These are phyloP conservation scores for Immersiella caudata DNA, from an alignment of 495 filamentous ascomycete species.

Conservation along the genomic window DNA sequence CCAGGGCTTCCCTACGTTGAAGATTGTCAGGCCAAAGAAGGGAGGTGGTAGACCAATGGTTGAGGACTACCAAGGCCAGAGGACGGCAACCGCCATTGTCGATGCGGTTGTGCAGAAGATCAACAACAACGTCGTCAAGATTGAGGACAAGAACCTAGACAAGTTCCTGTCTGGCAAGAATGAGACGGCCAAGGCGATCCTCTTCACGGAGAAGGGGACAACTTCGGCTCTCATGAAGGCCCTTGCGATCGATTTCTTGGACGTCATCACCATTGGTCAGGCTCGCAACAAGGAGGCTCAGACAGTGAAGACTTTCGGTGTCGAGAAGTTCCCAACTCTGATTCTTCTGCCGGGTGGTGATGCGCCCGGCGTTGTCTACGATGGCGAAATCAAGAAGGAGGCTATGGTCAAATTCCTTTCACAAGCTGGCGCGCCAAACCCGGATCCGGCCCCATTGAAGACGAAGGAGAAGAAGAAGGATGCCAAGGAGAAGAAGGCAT, in stretches of 20 bases:
- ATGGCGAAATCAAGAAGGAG: slow-evolving; percentile 85
- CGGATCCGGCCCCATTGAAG: slow-evolving; percentile 59
- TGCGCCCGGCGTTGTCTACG: slow-evolving; percentile 70
- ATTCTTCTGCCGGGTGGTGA: slow-evolving; percentile 76
- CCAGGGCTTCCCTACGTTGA: slow-evolving; percentile 94
- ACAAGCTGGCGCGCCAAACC: slow-evolving; percentile 75
- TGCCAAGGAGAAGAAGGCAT: slow-evolving; percentile 39
- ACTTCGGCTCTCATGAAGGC: slow-evolving; percentile 81
- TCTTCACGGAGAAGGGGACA: slow-evolving; percentile 94
- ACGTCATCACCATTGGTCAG: slow-evolving; percentile 78
- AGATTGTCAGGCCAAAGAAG: slow-evolving; percentile 86
- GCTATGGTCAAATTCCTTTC: slow-evolving; percentile 81
- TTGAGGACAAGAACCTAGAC: slow-evolving; percentile 79
- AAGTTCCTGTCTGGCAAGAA: slow-evolving; percentile 73
- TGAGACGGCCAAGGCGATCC: slow-evolving; percentile 78
- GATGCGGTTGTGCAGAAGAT: slow-evolving; percentile 85
- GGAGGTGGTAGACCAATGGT: slow-evolving; percentile 74
- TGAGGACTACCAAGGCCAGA: slow-evolving; percentile 87
- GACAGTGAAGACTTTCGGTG: slow-evolving; percentile 71
- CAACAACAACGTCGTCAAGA: slow-evolving; percentile 88
- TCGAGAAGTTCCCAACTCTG: slow-evolving; percentile 77
- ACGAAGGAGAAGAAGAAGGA: slow-evolving; percentile 54
- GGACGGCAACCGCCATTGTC: slow-evolving; percentile 82
- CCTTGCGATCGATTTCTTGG: slow-evolving; percentile 90
- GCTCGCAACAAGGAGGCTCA: slow-evolving; percentile 79